Evolutionary conservation across 148 eudicot species (phyloP), one percentile per base, ranked within the genome.

Genomic region (Silene uniflora): DNA sequence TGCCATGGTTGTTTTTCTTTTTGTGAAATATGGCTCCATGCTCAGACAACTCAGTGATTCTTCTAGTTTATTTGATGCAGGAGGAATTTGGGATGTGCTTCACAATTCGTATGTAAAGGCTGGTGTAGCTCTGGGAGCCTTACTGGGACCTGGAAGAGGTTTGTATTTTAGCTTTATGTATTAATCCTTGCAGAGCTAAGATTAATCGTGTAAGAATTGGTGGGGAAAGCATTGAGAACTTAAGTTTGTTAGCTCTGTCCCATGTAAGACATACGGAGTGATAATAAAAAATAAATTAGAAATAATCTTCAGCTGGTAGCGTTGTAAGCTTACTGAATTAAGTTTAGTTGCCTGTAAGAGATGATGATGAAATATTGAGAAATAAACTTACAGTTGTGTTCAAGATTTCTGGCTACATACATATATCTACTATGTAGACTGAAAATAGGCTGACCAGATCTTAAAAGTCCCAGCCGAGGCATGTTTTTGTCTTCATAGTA

Each of bases 111-210:
- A 91, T 78, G 88, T 94, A 73, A 91, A 94, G 84, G 95, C 91
- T 76, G 89, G 84, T 74, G 71, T 94, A 74, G 91, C 98, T 80
- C 68, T 91, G 83, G 97, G 91, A 52, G 90, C 98, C 69, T 81
- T 91, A 74, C 78, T 94, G 81, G 97, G 98, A 65, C 98, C 98
- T 52, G 98, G 98, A 81, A 86, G 93, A 91, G 98, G 98, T 94
- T 73, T 52, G 89, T 52, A 79, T 54, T 62, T 58, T 25, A 9
- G 58, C 72, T 69, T 56, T 66, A 21, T 59, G 29, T 52, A 35
- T 9, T 24, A 32, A 49, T 19, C 19, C 12, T 24, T 62, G 13
- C 72, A 21, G 14, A 42, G 72, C 22, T 68, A 44, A 21, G 18
- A 42, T 10, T 68, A 19, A 29, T 68, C 29, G 13, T 17, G 25